Base-by-base conservation (phyloP, 768 basidiomycete species). In the Kwoniella sp. region DNA sequence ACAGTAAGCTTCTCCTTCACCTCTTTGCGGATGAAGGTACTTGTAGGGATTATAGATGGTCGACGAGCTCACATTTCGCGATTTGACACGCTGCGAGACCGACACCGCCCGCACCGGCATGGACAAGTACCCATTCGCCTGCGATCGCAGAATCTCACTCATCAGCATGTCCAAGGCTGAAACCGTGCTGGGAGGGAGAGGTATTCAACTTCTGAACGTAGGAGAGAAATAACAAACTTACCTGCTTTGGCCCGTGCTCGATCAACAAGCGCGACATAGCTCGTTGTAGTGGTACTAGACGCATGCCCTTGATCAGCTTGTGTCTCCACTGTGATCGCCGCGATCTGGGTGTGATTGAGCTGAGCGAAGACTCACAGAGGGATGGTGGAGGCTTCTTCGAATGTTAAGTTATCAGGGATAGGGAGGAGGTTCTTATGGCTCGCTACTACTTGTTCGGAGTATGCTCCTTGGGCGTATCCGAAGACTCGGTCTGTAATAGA, bases 81-180 rank as follows among this genome's bases (percentile, higher is more conserved):
- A 97, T 84, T 76, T 97, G 95, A 19, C 93, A 87, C 7, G 95
- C 94, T 6, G 88, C 87, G 55, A 95, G 87, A 0, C 94, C 94
- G 4, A 98, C 93, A 13, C 93, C 95, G 2, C 95, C 95, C 1
- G 94, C 95, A n/a, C 91, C 90, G 7, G 93, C 95, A 54, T 92
- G 91, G 3, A 98, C 88, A 2, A 99, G 86, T 2, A 96, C 86
- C 86, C 89, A 92, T 81, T 97, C 95, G 22, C 90, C 90, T 90
- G 58, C 37, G 15, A 22, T 49, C 5, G 7, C 26, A 10, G 12
- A 7, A 56, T 37, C n/a, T n/a, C n/a, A n/a, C n/a, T n/a, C n/a
- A n/a, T n/a, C n/a, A n/a, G n/a, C n/a, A n/a, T n/a, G n/a, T n/a
- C n/a, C n/a, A n/a, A n/a, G n/a, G n/a, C n/a, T n/a, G n/a, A n/a